Evolutionary conservation across 1,284 basidiomycete genomes (phyloP).

Genomic region (Sanghuangporus baumii): DNA sequence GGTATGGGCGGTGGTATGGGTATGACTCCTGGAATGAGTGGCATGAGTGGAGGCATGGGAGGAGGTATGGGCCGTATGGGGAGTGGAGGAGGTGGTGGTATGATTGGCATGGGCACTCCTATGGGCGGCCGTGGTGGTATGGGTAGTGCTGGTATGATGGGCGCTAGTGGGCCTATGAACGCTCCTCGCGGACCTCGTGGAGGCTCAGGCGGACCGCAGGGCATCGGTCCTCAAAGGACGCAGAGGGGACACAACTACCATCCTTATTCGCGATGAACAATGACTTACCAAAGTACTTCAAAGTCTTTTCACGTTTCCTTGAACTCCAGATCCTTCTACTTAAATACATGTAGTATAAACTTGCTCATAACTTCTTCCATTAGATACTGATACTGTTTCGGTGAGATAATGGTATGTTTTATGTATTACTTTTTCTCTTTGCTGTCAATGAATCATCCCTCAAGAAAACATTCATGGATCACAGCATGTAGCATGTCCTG

Average conservation of each 20-base stretch:
- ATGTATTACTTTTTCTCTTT: not conserved
- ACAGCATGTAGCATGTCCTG: not conserved
- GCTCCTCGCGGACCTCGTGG: slow-evolving; percentile 65
- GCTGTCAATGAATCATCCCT: not conserved
- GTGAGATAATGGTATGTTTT: slow-evolving; percentile 11
- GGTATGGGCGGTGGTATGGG: slow-evolving; percentile 29
- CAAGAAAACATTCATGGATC: not conserved
- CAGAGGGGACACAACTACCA: slow-evolving; percentile 73
- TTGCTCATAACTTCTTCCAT: not conserved
- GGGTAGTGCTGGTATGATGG: slow-evolving; percentile 27
- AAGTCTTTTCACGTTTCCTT: not conserved
- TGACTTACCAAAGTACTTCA: not conserved
- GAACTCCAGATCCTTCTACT: not conserved
- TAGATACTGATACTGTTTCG: not conserved
- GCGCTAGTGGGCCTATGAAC: slow-evolving; percentile 41
- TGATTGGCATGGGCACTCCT: slow-evolving; percentile 30
- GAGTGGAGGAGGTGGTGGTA: slow-evolving; percentile 32
- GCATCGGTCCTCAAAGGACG: slow-evolving; percentile 69
- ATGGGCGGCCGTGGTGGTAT: slow-evolving; percentile 43
- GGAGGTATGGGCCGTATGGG: slow-evolving; percentile 34
- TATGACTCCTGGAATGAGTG: slow-evolving; percentile 29
- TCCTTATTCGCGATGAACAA: slow-evolving; percentile 61
- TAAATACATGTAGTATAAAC: slow-evolving; percentile 10
- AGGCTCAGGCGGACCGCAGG: slow-evolving; percentile 43
- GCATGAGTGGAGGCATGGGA: slow-evolving; percentile 30